Percentiles rank a stretch among this genome's conserved stretches.
phyloP scores from a whole-genome alignment of 148 eudicot genomes.

The Nyssa sinensis region DNA sequence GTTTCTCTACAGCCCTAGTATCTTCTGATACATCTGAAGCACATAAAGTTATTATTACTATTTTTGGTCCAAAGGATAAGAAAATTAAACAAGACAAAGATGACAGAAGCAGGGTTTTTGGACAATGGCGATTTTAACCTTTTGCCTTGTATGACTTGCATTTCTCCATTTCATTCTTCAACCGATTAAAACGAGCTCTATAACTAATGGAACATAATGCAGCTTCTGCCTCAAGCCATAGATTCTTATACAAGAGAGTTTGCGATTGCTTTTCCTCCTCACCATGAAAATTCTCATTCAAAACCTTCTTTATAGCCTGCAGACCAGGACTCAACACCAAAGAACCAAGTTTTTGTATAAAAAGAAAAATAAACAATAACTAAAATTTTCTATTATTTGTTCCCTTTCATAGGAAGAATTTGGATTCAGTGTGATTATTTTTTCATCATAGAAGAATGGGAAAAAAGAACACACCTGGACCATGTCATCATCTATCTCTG shows the following conservation, averaged over 20 bases:
- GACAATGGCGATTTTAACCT: conserved; percentile 31
- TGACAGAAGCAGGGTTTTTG: not conserved
- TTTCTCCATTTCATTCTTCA: conserved; percentile 63
- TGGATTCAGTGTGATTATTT: not conserved
- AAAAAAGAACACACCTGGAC: conserved; percentile 40
- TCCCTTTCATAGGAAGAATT: not conserved
- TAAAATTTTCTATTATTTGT: not conserved
- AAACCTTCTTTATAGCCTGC: conserved; percentile 72
- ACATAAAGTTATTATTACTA: no score
- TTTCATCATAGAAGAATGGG: not conserved
- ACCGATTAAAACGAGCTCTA: conserved; percentile 70
- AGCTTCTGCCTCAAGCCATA: conserved; percentile 99
- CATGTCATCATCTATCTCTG: conserved; percentile 32
- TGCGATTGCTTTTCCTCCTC: conserved; percentile 53
- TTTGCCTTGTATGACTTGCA: conserved; percentile 20
- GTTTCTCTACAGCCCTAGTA: conserved; percentile 24
- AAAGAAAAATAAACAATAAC: not conserved
- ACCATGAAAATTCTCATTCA: conserved; percentile 48
- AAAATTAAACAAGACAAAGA: not conserved
- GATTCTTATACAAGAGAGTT: conserved; percentile 55
- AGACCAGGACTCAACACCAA: conserved; percentile 10
- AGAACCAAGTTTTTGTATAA: not conserved
- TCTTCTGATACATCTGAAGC: conserved; percentile 19
- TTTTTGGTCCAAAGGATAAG: not conserved
- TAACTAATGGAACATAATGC: conserved; percentile 66